A percentile compares a stretch with the other conserved stretches of the same genome.
phyloP scores from a whole-genome alignment of 352 stramenopile genomes.

The Chrysophaeum taylorii region DNA sequence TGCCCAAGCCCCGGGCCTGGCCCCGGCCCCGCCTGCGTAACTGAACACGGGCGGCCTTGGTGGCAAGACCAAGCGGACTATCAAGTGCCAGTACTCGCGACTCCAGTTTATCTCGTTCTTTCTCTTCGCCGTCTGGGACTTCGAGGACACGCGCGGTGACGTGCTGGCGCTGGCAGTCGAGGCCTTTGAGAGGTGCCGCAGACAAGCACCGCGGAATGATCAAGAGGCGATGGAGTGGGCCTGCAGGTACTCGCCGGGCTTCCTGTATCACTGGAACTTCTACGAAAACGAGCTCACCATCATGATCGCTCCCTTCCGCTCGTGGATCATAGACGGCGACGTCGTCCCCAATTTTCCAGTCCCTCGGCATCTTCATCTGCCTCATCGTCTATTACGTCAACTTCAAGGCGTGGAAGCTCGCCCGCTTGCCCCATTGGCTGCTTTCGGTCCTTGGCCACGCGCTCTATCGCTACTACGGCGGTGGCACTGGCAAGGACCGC shows the following conservation, averaged over 20 bases:
- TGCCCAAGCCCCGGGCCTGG: too few relatives aligned
- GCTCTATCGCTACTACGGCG: not conserved
- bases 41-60: too few relatives aligned
- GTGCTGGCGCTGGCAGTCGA: too few relatives aligned
- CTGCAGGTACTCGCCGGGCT: not conserved
- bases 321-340: not conserved
- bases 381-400: constrained; percentile 1
- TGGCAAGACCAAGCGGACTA: too few relatives aligned
- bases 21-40: too few relatives aligned
- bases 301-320: not conserved
- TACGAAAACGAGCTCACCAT: not conserved
- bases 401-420: not conserved
- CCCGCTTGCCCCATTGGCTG: not conserved
- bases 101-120: too few relatives aligned
- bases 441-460: not conserved
- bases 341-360: not conserved
- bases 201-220: too few relatives aligned
- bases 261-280: not conserved
- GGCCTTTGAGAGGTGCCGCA: too few relatives aligned
- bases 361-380: not conserved
- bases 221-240: not conserved
- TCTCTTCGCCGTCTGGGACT: too few relatives aligned
- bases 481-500: not conserved
- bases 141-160: too few relatives aligned
- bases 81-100: too few relatives aligned